Percentiles rank a stretch among this genome's conserved stretches.
Conservation (phyloP, 2,329 filamentous ascomycete species). For the Hirsutella rhossiliensis region DNA sequence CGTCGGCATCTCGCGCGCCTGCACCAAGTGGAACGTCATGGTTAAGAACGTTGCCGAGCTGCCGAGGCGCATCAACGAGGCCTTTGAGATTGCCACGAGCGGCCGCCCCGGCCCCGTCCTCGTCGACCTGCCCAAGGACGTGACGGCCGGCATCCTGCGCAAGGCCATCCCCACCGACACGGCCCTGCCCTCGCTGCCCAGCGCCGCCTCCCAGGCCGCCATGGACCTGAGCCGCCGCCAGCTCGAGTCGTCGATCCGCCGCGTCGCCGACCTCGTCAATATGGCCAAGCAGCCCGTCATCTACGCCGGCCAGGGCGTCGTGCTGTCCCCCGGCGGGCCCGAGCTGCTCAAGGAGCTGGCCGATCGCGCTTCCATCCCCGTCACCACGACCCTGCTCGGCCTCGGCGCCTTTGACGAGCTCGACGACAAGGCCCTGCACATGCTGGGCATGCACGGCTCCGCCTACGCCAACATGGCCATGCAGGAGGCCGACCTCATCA, state of each 20-base stretch:
- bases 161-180: constrained; percentile 70
- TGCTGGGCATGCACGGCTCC: constrained; percentile 97
- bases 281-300: constrained; percentile 87
- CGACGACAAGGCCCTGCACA: constrained; percentile 88
- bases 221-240: constrained; percentile 61
- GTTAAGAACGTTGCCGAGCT: constrained; percentile 91
- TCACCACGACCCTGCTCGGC: constrained; percentile 91
- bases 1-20: constrained; percentile 83
- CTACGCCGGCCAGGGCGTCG: constrained; percentile 85
- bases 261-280: constrained; percentile 75
- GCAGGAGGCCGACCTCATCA: constrained; percentile 91
- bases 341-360: constrained; percentile 73
- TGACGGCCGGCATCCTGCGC: constrained; percentile 74
- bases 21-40: constrained; percentile 99
- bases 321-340: constrained; percentile 68
- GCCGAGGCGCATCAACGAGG: constrained; percentile 89
- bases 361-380: constrained; percentile 83
- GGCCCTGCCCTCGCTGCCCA: constrained; percentile 67
- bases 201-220: constrained; percentile 73
- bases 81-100: constrained; percentile 93
- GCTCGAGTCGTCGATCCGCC: constrained; percentile 59
- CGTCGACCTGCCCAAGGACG: constrained; percentile 92
- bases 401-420: constrained; percentile 88
- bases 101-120: constrained; percentile 89
- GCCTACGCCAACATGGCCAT: constrained; percentile 98